Evolutionary conservation across 768 basidiomycete genomes (phyloP).

Genomic region (Leucocoprinus sp.): DNA sequence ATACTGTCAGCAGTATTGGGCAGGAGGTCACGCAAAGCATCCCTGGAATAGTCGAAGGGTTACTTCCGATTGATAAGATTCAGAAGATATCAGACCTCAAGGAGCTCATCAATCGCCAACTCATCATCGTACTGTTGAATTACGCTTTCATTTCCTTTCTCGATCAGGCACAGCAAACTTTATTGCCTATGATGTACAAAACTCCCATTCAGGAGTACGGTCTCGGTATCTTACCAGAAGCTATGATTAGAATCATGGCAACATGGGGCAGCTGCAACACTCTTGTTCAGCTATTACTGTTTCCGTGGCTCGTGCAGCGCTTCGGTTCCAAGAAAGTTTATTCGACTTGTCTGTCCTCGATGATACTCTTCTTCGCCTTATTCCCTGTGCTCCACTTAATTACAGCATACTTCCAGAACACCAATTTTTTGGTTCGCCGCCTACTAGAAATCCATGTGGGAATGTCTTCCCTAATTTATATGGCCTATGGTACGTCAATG

Average conservation of each 20-base stretch:
- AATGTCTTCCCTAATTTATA: conserved; percentile 6
- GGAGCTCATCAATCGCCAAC: conserved; percentile 18
- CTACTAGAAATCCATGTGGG: conserved; percentile 7
- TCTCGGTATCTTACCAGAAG: conserved; percentile 44
- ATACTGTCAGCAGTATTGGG: neutral
- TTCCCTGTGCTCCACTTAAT: conserved; percentile 12
- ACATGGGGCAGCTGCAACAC: conserved; percentile 44
- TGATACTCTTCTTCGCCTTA: conserved; percentile 14
- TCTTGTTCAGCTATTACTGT: conserved; percentile 39
- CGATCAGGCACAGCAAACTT: conserved; percentile 21
- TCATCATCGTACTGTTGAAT: conserved; percentile 20
- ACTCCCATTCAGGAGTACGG: conserved; percentile 48
- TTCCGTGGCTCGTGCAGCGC: conserved; percentile 35
- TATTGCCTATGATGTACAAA: conserved; percentile 29
- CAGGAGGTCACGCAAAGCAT: neutral
- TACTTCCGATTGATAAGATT: conserved; percentile 3
- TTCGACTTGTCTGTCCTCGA: conserved; percentile 15
- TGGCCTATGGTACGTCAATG: conserved; percentile 5
- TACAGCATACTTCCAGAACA: neutral
- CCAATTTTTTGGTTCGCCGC: neutral
- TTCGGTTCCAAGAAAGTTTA: conserved; percentile 45
- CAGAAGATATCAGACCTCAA: conserved; percentile 6
- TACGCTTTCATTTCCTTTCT: conserved; percentile 23
- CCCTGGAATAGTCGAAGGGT: neutral
- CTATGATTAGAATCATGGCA: conserved; percentile 46